Conservation (phyloP, 306 rosid species). For the Pyrus bretschneideri region DNA sequence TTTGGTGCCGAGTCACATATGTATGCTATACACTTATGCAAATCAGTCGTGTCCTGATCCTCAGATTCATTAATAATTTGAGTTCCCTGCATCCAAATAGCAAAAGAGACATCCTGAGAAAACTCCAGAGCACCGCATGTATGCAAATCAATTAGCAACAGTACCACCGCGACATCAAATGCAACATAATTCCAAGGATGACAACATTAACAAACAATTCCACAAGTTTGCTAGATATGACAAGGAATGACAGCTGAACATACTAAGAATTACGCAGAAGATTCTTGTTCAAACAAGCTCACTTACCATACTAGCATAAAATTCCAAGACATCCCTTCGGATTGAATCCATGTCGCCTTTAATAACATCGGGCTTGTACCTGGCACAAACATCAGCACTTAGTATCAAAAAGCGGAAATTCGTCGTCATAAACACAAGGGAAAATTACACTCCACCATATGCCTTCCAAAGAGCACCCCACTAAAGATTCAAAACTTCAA, state of each 20-base stretch:
- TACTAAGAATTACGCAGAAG: neutral
- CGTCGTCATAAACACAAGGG: neutral
- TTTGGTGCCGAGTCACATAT: slow-evolving; percentile 39
- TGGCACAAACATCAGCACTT: slow-evolving; percentile 24
- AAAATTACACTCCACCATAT: neutral
- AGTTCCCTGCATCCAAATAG: slow-evolving; percentile 62
- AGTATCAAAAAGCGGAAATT: neutral
- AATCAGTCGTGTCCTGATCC: slow-evolving; percentile 93
- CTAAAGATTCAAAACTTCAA: neutral
- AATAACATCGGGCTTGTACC: slow-evolving; percentile 87
- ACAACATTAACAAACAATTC: neutral
- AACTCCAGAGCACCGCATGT: slow-evolving; percentile 3
- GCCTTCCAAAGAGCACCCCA: neutral
- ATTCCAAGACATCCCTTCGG: slow-evolving; percentile 66
- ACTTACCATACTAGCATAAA: slow-evolving; percentile 53
- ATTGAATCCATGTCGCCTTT: slow-evolving; percentile 95
- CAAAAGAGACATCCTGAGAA: slow-evolving; percentile 23
- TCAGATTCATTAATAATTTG: slow-evolving; percentile 66
- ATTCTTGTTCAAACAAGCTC: neutral
- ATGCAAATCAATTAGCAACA: slow-evolving; percentile 2
- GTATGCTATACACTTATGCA: slow-evolving; percentile 75
- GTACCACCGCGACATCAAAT: neutral
- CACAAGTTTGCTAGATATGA: neutral
- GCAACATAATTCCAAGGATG: neutral
- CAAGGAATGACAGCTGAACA: neutral